Conservation (phyloP, 768 basidiomycete genomes). For the Nidularia sp. region DNA sequence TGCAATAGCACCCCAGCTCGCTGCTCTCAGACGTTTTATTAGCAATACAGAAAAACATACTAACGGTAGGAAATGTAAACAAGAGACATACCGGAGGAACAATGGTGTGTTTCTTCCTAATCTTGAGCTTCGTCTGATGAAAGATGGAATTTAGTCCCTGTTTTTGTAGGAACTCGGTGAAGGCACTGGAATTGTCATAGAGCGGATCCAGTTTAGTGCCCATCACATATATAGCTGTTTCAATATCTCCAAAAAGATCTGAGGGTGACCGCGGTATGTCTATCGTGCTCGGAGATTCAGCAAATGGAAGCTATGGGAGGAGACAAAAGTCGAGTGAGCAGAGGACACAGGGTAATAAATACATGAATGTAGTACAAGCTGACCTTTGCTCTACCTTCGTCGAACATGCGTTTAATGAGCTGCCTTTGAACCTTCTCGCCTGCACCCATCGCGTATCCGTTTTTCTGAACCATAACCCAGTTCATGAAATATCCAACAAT, state of each 20-base stretch:
- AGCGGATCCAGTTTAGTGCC: constrained; percentile 8
- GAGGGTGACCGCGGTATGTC: neutral
- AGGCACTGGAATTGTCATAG: constrained; percentile 33
- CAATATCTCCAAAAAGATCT: neutral
- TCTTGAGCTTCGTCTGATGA: constrained; percentile 14
- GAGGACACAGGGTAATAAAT: too few relatives aligned
- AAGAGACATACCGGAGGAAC: constrained; percentile 31
- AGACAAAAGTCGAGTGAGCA: too few relatives aligned
- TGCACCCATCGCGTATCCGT: constrained; percentile 8
- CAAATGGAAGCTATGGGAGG: too few relatives aligned
- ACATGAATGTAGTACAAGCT: too few relatives aligned
- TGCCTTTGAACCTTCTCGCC: neutral
- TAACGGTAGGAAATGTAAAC: neutral
- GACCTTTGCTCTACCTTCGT: constrained; percentile 7
- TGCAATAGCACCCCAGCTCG: constrained; percentile 23
- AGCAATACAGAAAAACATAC: neutral
- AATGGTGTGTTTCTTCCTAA: constrained; percentile 23
- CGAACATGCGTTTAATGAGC: neutral
- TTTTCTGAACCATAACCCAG: constrained; percentile 24
- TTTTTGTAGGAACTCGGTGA: constrained; percentile 25
- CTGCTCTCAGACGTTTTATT: constrained; percentile 11
- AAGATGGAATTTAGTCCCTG: constrained; percentile 16
- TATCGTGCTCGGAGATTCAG: neutral
- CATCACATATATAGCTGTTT: constrained; percentile 3
- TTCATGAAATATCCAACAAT: constrained; percentile 47